phyloP scores from a whole-genome alignment of 2,329 filamentous ascomycete genomes.

The Pseudogymnoascus sp. region DNA sequence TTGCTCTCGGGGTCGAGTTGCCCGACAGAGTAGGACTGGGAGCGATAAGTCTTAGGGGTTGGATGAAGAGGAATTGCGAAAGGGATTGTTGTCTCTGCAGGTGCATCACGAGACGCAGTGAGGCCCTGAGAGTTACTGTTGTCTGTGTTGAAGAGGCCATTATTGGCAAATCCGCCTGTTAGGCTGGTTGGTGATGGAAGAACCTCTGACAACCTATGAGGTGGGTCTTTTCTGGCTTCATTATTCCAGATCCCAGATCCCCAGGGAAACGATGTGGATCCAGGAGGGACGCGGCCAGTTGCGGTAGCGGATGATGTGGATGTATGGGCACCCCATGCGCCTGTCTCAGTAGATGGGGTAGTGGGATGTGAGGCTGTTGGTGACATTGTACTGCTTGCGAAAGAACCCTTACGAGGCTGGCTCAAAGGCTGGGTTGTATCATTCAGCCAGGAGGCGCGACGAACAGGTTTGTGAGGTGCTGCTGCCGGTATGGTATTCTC shows the following conservation, averaged over 20 bases:
- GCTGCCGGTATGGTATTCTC: slow-evolving; percentile 41
- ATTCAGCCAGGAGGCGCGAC: slow-evolving; percentile 79
- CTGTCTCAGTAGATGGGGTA: slow-evolving; percentile 64
- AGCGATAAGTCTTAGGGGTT: slow-evolving; percentile 86
- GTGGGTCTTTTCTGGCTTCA: slow-evolving; percentile 67
- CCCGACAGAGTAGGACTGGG: slow-evolving; percentile 93
- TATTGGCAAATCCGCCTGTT: slow-evolving; percentile 37
- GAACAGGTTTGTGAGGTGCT: slow-evolving; percentile 54
- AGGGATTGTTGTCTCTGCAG: slow-evolving; percentile 61
- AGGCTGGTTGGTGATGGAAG: slow-evolving; percentile 65
- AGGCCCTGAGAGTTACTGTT: slow-evolving; percentile 44
- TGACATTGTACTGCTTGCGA: slow-evolving; percentile 69
- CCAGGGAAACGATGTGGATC: slow-evolving; percentile 55
- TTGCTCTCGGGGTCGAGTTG: slow-evolving; percentile 66
- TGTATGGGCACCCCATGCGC: slow-evolving; percentile 49
- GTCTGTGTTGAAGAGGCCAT: slow-evolving; percentile 39
- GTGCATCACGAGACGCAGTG: slow-evolving; percentile 45
- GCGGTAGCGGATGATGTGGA: slow-evolving; percentile 34
- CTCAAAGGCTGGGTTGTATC: slow-evolving; percentile 60
- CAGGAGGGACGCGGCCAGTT: slow-evolving; percentile 40
- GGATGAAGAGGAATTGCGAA: slow-evolving; percentile 85
- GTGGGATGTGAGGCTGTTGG: slow-evolving; percentile 73
- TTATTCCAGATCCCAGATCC: slow-evolving; percentile 77
- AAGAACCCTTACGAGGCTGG: slow-evolving; percentile 66
- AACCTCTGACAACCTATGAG: slow-evolving; percentile 66